Conservation (phyloP, 257 asterid genomes). For the Solanum peruvianum region DNA sequence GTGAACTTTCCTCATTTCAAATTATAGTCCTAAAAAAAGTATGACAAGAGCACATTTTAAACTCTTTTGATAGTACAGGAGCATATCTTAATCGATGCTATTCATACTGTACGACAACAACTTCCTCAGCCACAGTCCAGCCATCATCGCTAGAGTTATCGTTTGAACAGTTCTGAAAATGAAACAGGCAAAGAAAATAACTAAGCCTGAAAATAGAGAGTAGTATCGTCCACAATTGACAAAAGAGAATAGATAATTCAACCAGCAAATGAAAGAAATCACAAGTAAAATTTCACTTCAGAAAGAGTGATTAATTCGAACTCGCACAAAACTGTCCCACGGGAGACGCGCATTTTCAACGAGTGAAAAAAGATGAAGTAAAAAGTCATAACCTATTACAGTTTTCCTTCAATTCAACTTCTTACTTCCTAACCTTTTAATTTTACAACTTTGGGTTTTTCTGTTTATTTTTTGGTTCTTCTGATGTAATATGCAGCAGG, state of each 20-base stretch:
- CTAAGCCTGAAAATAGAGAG: not conserved
- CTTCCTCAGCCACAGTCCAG: conserved; percentile 76
- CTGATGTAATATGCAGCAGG: not conserved
- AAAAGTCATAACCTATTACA: not conserved
- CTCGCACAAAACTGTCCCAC: not conserved
- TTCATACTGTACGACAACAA: conserved; percentile 47
- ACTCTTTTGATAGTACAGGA: not conserved
- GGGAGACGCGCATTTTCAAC: not conserved
- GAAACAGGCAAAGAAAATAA: not conserved
- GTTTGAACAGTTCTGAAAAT: conserved; percentile 48
- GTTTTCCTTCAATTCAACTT: not conserved
- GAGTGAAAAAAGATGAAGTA: not conserved
- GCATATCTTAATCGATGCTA: not conserved
- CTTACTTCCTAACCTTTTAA: not conserved
- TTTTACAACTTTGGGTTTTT: not conserved
- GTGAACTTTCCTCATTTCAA: not conserved
- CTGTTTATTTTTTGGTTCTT: not conserved
- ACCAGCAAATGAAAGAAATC: not conserved
- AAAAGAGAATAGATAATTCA: not conserved
- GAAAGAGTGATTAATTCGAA: not conserved
- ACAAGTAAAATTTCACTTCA: not conserved
- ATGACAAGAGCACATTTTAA: not conserved
- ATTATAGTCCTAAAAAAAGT: not conserved
- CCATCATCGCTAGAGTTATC: conserved; percentile 18
- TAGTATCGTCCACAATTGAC: not conserved